Evolutionary conservation across 768 basidiomycete species (phyloP), one percentile per base, ranked within the genome.

Genomic region (Tricholoma matsutake): DNA sequence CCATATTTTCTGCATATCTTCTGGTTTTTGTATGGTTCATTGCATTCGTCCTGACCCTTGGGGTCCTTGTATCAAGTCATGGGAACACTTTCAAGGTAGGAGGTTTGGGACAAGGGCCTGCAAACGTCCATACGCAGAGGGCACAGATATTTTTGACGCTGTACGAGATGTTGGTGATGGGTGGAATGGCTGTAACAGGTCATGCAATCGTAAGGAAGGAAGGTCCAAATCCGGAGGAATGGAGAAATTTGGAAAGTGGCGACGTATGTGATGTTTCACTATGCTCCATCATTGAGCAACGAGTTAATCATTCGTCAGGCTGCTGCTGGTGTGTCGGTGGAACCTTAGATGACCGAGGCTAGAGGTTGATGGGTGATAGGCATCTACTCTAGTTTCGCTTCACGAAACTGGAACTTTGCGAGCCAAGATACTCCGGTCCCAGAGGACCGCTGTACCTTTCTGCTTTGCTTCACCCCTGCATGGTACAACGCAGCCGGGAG

Each of bases 1-100:
- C 64, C 28, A 55, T 74, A 52, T 64, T 75, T 49, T 70, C 65
- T 31, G 71, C 68, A 3, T 73, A 74, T 60, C 64, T 76, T 2
- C 59, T 75, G 39, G 65, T 71, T 32, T 6, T 70, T 14, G 58
- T 71, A n/a, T 76, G 74, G 74, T 61, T 75, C 13, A 67, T 65
- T 16, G 70, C 73, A 29, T 70, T 71, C 58, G 70, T 74, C 31
- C 54, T 68, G 53, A 72, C 73, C 20, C 63, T 70, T 11, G 62
- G 68, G 41, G 67, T 73, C 47, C 64, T 72, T 47, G 67, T 68
- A 3, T 58, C 61, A 2, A 58, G 66, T 51, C 53, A 61, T 13
- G 53, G 57, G 31, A 54, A 61, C 13, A 59, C 63, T 35, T 68
- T 68, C 56, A 63, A 62, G 20, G 64, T 68, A 1, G 60, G 57